Conservation (phyloP, 306 rosid genomes). For the Herpetospermum pedunculosum region DNA sequence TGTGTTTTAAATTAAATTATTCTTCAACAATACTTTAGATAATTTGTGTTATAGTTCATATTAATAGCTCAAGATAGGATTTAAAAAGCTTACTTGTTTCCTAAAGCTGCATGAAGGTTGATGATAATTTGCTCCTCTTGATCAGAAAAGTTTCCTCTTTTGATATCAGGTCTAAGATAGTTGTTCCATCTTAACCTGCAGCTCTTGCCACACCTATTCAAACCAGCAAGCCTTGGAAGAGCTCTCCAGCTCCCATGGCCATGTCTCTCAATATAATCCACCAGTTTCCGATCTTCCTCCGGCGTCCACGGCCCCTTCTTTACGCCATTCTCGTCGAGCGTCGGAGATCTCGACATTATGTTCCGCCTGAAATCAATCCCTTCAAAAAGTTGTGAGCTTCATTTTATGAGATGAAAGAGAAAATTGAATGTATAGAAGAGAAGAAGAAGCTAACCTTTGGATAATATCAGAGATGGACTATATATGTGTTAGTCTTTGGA, state of each 20-base stretch:
- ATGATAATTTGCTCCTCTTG: constrained; percentile 54
- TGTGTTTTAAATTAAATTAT: neutral
- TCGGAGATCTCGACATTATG: constrained; percentile 19
- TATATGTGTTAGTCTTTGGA: neutral
- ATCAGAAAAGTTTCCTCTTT: constrained; percentile 54
- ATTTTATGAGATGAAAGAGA: neutral
- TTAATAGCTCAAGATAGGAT: neutral
- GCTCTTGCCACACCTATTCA: constrained; percentile 79
- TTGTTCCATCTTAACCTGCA: constrained; percentile 75
- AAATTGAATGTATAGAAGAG: neutral
- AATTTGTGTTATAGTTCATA: neutral
- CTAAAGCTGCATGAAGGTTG: constrained; percentile 50
- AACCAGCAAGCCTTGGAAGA: constrained; percentile 61
- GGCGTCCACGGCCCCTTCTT: constrained; percentile 43
- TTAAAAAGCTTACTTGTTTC: constrained; percentile 44
- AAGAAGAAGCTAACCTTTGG: neutral
- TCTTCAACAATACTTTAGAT: neutral
- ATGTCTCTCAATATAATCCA: constrained; percentile 34
- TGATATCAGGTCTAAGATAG: constrained; percentile 68
- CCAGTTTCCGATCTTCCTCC: constrained; percentile 31
- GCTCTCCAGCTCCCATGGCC: constrained; percentile 86
- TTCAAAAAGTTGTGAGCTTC: neutral
- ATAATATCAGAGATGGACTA: neutral
- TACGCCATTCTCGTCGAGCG: constrained; percentile 16
- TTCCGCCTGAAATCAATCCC: neutral